Evolutionary conservation across 176 grass and related monocot genomes (phyloP), one percentile per base, ranked within the genome.

Genomic region (Carex myosuroides): DNA sequence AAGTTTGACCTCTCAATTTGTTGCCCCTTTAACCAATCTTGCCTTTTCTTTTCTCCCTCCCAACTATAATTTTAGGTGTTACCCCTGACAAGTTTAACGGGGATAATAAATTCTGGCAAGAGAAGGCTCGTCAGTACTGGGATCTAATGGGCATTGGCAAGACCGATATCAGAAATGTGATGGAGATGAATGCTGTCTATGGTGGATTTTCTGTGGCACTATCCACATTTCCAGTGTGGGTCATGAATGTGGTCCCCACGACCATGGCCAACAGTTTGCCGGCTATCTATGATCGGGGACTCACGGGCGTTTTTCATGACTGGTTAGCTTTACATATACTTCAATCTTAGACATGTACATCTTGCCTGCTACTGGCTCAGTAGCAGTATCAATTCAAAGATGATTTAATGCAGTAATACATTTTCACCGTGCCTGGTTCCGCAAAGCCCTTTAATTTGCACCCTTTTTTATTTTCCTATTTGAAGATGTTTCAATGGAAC

Each of bases 141-240:
- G 92, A 79, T 79, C 81, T 95, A 83, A 86, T 98, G 76, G 84
- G 59, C 86, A 59, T 86, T 71, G 77, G 87, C 84, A 90, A 89
- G 85, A 85, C 77, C 41, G 92, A 85, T 79, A 88, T 98, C 46
- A 83, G 91, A 80, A 98, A 98, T 81, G 83, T 98, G 59, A 92
- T 98, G 96, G 96, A 98, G 83, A 95, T 95, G 96, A 98, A 92
- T 90, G 91, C 96, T 88, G 85, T 91, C 76, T 90, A 89, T 90
- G 96, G 96, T 20, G 89, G 96, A 85, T 98, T 95, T 85, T 86
- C 96, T 72, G 88, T 90, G 70, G 93, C 93, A 71, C 72, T 98
- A 33, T 93, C 88, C 82, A 84, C 79, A 46, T 87, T 87, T 42
- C 93, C 93, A 68, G 80, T 95, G 63, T 98, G 95, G 95, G 85